Evolutionary conservation across 139 green algal species (phyloP), one percentile per base, ranked within the genome.

Genomic region (Haematococcus lacustris): DNA sequence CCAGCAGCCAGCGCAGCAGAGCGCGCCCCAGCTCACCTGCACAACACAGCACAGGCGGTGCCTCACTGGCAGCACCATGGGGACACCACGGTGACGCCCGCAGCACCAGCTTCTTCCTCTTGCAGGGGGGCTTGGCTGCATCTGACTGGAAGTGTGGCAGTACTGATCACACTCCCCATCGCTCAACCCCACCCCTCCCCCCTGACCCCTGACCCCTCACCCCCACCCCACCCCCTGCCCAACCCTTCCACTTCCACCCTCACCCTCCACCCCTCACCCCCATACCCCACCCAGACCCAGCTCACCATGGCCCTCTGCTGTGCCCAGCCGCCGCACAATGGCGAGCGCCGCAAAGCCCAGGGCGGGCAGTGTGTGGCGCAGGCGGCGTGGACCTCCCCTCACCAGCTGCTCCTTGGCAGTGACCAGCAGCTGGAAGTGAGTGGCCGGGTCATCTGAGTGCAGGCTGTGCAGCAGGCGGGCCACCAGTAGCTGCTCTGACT

Each of bases 381-480:
- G 76, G 51, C 93, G 82, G 23, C 71, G 62, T 0, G 88, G 82
- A 0, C 92, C 93, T 5, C 93, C 93, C 69, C 41, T 47, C 47
- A 83, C 51, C 63, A 94, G 74, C 43, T 88, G 74, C 37, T 85
- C 57, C 21, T 84, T 75, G 4, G 82, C 82, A 28, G 80, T 73
- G 3, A 71, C 41, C 51, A 98, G 86, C 35, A 98, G 85, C 13
- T 66, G 72, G 64, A 90, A 91, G 64, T 93, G 87, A 39, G 72
- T 77, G 34, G 84, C 86, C 2, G 76, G 75, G 64, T 93, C 74
- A 5, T 78, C 68, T 1, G 70, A 71, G 33, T 41, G 34, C 43
- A 98, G 80, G 71, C 81, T 74, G 80, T 98, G 92, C 72, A 98
- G 80, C 71, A 98, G 79, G 2, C 89, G 86, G 21, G 94, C 91